Evolutionary conservation across 768 basidiomycete genomes (phyloP).

Genomic region (Baorangia bicolor): DNA sequence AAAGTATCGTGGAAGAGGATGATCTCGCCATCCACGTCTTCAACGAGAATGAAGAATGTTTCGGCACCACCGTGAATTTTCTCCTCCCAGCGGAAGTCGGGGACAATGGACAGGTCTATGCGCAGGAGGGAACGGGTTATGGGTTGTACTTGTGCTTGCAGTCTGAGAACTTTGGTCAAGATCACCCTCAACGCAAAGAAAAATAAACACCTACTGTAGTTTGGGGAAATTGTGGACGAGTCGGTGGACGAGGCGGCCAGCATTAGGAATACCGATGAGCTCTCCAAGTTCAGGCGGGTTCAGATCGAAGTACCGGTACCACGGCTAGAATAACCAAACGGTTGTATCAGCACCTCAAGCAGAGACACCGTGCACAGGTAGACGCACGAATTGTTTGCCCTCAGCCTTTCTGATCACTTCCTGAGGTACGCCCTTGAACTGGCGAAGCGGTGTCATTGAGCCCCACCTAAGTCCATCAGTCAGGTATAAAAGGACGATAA

Average conservation of each 20-base stretch:
- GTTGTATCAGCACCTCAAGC: not conserved
- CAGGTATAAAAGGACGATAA: not conserved
- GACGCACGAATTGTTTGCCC: slow-evolving; percentile 91
- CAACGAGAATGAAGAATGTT: slow-evolving; percentile 90
- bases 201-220: slow-evolving; percentile 58
- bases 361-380: not conserved
- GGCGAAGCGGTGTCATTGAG: slow-evolving; percentile 95
- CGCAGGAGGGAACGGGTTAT: slow-evolving; percentile 92
- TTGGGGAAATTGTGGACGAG: slow-evolving; percentile 97
- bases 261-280: slow-evolving; percentile 90
- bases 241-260: slow-evolving; percentile 87
- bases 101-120: slow-evolving; percentile 89
- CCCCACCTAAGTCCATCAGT: slow-evolving; percentile 67
- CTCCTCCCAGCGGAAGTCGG: slow-evolving; percentile 99
- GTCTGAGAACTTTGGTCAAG: slow-evolving; percentile 36
- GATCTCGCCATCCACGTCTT: slow-evolving; percentile 96
- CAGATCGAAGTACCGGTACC: slow-evolving; percentile 97
- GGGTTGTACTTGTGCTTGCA: slow-evolving; percentile 95
- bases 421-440: slow-evolving; percentile 87
- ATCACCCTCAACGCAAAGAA: not conserved
- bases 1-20: slow-evolving; percentile 95
- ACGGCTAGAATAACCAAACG: slow-evolving; percentile 52
- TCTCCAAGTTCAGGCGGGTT: slow-evolving; percentile 92
- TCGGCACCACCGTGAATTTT: slow-evolving; percentile 88
- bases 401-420: slow-evolving; percentile 91